Percentiles rank a stretch among this genome's conserved stretches.
phyloP scores from a whole-genome alignment of 257 asterid genomes.

The Petrea volubilis region DNA sequence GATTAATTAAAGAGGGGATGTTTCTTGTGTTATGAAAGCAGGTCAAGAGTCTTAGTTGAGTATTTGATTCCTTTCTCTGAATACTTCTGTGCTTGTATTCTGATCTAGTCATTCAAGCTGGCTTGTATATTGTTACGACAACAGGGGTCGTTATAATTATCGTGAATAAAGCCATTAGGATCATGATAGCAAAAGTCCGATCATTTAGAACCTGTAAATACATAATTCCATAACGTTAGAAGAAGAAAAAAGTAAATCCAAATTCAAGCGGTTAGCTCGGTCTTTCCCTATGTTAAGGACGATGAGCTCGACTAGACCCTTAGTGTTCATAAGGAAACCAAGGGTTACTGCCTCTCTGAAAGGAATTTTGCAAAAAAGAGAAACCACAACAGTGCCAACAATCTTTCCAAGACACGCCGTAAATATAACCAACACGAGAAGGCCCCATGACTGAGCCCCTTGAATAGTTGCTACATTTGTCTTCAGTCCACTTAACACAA shows the following conservation, averaged over 20 bases:
- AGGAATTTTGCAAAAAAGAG: constrained; percentile 55
- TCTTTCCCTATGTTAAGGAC: constrained; percentile 67
- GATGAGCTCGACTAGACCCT: constrained; percentile 77
- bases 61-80: constrained; percentile 33
- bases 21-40: constrained; percentile 54
- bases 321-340: constrained; percentile 81
- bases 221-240: not conserved
- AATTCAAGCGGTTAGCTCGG: not conserved
- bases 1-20: constrained; percentile 52
- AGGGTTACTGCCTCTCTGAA: constrained; percentile 63
- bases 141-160: constrained; percentile 59
- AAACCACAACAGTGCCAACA: constrained; percentile 57
- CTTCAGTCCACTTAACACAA: constrained; percentile 85
- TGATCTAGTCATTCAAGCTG: constrained; percentile 38
- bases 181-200: constrained; percentile 58
- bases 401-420: constrained; percentile 84
- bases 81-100: constrained; percentile 48
- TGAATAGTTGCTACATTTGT: constrained; percentile 74
- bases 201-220: constrained; percentile 55
- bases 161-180: constrained; percentile 63
- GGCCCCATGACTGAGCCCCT: constrained; percentile 85
- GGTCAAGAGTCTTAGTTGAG: constrained; percentile 44
- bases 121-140: constrained; percentile 45
- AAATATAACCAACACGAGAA: constrained; percentile 60
- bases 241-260: not conserved